Percentiles rank a stretch among this genome's conserved stretches.
These are phyloP conservation scores for Gossypium rotundifolium DNA, from an alignment of 345 rosid genomes.

Conservation along the genomic window DNA sequence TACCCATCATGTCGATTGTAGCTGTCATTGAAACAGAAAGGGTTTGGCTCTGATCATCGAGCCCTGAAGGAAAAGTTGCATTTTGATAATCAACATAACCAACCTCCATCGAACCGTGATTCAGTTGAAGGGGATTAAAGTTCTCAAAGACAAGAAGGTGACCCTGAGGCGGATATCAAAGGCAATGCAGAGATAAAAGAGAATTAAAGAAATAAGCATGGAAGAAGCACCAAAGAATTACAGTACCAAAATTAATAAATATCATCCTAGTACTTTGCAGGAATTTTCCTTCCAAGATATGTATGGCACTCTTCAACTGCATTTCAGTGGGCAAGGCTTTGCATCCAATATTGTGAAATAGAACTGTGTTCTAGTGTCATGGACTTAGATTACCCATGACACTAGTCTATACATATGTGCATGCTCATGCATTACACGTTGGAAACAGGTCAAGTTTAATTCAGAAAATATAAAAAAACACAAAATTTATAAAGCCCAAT, in stretches of 20 bases:
- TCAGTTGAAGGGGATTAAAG: conserved; percentile 48
- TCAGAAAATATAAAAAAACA: not conserved
- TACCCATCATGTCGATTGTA: conserved; percentile 62
- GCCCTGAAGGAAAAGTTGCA: conserved; percentile 26
- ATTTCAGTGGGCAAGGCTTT: not conserved
- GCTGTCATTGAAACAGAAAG: conserved; percentile 85
- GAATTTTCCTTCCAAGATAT: not conserved
- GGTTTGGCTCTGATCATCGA: conserved; percentile 29
- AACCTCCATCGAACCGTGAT: conserved; percentile 82
- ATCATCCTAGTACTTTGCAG: not conserved
- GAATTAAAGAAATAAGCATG: not conserved
- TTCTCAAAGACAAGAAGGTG: conserved; percentile 79
- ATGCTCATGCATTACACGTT: not conserved
- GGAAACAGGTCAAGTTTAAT: not conserved
- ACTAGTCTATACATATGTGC: not conserved
- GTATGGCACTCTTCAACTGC: not conserved
- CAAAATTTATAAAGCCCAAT: not conserved
- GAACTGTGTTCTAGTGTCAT: not conserved
- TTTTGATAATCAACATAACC: conserved; percentile 56
- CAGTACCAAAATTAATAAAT: not conserved
- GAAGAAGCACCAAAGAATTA: not conserved
- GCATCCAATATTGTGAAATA: not conserved
- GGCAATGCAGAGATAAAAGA: conserved; percentile 4
- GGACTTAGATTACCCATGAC: too few relatives aligned
- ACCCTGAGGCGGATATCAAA: conserved; percentile 48